phyloP scores from a whole-genome alignment of 2,329 filamentous ascomycete genomes.

The Furcasterigmium sp. region DNA sequence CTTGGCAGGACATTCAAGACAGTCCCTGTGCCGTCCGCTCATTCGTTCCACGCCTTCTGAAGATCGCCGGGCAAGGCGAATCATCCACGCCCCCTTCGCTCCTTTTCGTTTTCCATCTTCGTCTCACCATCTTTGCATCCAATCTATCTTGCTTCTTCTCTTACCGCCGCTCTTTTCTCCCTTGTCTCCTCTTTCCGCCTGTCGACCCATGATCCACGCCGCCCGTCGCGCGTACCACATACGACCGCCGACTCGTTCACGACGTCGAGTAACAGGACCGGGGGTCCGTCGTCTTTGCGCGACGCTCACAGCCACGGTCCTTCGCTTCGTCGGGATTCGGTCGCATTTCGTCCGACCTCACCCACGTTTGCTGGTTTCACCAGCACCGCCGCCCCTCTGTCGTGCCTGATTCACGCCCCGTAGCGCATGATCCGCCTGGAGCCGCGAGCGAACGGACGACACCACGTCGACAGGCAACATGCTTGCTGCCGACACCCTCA shows the following conservation, averaged over 20 bases:
- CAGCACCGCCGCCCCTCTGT: background rate
- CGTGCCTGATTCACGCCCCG: background rate
- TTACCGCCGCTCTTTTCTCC: background rate
- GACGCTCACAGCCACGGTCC: background rate
- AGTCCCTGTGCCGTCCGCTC: background rate
- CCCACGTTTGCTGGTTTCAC: conserved; percentile 3
- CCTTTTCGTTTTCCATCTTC: background rate
- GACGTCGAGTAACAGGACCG: background rate
- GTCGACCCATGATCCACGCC: background rate
- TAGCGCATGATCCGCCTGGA: background rate
- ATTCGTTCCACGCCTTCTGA: background rate
- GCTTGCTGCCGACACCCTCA: conserved; percentile 15
- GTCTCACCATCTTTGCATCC: background rate
- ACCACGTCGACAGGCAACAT: conserved; percentile 4
- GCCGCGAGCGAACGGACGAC: background rate
- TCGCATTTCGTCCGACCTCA: conserved; percentile 1
- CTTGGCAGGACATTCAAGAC: background rate
- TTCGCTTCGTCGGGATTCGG: background rate
- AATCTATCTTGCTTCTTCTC: background rate
- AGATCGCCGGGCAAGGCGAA: background rate
- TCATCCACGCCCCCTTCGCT: background rate
- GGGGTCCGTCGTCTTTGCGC: background rate
- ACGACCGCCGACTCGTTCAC: background rate
- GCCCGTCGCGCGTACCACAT: background rate
- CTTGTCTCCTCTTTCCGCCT: background rate